Evolutionary conservation across 768 basidiomycete species (phyloP).

Genomic region (Podaxis mareebaensis): DNA sequence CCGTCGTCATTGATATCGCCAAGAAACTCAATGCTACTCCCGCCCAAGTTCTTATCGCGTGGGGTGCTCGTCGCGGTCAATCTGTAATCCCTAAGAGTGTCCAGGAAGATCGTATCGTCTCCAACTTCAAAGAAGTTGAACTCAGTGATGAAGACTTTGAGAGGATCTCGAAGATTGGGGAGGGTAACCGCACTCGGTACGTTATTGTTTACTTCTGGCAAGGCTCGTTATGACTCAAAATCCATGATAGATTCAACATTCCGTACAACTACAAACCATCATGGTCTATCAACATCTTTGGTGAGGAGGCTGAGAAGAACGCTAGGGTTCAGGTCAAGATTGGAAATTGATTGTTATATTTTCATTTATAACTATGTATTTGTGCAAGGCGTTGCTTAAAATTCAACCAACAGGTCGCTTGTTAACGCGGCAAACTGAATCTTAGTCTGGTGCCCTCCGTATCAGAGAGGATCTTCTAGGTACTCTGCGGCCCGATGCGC

Average conservation of each 20-base stretch:
- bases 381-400: background rate
- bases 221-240: background rate
- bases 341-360: background rate
- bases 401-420: background rate
- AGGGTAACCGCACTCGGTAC: constrained; percentile 44
- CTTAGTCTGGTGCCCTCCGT: too few species aligned
- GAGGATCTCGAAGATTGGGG: constrained; percentile 51
- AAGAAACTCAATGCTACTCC: constrained; percentile 61
- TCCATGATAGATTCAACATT: constrained; percentile 54
- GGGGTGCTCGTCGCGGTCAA: constrained; percentile 74
- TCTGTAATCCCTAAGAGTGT: constrained; percentile 87
- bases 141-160: constrained; percentile 69
- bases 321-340: constrained; percentile 37
- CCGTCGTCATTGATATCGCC: constrained; percentile 62
- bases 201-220: constrained; percentile 3
- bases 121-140: constrained; percentile 77
- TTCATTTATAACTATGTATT: constrained; percentile 7
- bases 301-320: constrained; percentile 55
- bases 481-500: too few species aligned
- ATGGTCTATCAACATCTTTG: constrained; percentile 78
- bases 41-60: constrained; percentile 83
- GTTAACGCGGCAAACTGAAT: too few species aligned
- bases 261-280: constrained; percentile 52
- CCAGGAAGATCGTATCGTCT: constrained; percentile 64
- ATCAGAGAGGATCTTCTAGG: too few species aligned